Evolutionary conservation across 1,284 basidiomycete genomes (phyloP), one percentile per base, ranked within the genome.

Genomic region (Apiotrichum sp.): DNA sequence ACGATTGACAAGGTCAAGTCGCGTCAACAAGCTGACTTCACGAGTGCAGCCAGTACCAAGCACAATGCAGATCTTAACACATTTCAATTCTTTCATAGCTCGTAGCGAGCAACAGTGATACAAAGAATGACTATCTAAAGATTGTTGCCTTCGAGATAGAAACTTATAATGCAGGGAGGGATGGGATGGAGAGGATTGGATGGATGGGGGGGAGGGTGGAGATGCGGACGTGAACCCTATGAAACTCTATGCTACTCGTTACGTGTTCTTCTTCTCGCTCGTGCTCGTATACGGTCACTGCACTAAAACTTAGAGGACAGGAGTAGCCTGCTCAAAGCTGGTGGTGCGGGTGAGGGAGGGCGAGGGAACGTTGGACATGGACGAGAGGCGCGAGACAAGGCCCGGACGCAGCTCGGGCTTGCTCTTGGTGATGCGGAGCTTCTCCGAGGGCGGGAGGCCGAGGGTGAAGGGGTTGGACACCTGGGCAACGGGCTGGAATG

Each of bases 361-460:
- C 49, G 59, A 58, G 29, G 45, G 46, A 11, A 45, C 35, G 41
- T 54, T 44, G n/a, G 47, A 36, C 35, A 33, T 47, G 44, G 55
- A 52, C 14, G n/a, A 32, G 36, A 57, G 14, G 47, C 52, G 55
- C 51, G 50, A 50, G n/a, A 68, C 32, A 32, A 74, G 40, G 16
- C 68, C 69, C 22, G 73, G 73, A 53, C 73, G 62, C 47, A 73
- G 52, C 49, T 72, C 68, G 52, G 76, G 73, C n/a, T 65, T 59
- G 31, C 66, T 64, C 47, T 60, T 52, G 45, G 66, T 62, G 55
- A 78, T 75, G 45, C 65, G 59, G 57, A 67, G 65, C 63, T 67
- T 70, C 63, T 78, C 74, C 22, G 66, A 69, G 4, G 76, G 76
- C 3, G 76, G 74, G 4, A 77, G 66, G 13, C 65, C 62, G 34